Conservation (phyloP, 345 rosid genomes). For the Ailanthus altissimus region DNA sequence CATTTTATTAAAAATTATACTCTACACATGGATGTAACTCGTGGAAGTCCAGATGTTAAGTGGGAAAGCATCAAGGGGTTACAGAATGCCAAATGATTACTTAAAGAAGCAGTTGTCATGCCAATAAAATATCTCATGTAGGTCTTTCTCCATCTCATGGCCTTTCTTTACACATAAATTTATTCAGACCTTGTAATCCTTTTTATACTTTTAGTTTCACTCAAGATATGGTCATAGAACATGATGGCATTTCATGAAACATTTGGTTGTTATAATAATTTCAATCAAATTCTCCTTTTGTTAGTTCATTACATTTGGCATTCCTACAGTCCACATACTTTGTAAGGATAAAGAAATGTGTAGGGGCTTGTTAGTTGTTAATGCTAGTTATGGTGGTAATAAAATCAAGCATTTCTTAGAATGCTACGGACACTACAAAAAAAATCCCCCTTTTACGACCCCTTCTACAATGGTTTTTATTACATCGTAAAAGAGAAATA, state of each 20-base stretch:
- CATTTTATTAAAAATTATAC: background rate
- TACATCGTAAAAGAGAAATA: too few relatives aligned
- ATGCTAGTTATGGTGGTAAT: background rate
- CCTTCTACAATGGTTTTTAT: too few relatives aligned
- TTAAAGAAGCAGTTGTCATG: constrained; percentile 99
- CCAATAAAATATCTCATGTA: constrained; percentile 97
- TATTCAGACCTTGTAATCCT: background rate
- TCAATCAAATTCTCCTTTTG: background rate
- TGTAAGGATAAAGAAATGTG: background rate
- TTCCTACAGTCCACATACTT: background rate
- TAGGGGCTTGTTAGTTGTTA: background rate
- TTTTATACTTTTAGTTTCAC: background rate
- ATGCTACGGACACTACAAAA: background rate
- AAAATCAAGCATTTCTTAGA: background rate
- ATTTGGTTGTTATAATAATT: background rate
- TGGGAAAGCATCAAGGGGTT: constrained; percentile 97
- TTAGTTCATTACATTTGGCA: background rate
- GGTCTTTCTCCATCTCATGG: constrained; percentile 28
- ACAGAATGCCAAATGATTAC: constrained; percentile 80
- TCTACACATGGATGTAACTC: constrained; percentile 77
- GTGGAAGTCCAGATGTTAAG: constrained; percentile 85
- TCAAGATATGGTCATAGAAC: background rate
- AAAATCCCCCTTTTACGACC: too few relatives aligned
- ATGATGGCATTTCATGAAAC: background rate
- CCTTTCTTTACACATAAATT: background rate